Base-by-base conservation (phyloP, 148 eudicot genomes). In the Spergularia bocconei region DNA sequence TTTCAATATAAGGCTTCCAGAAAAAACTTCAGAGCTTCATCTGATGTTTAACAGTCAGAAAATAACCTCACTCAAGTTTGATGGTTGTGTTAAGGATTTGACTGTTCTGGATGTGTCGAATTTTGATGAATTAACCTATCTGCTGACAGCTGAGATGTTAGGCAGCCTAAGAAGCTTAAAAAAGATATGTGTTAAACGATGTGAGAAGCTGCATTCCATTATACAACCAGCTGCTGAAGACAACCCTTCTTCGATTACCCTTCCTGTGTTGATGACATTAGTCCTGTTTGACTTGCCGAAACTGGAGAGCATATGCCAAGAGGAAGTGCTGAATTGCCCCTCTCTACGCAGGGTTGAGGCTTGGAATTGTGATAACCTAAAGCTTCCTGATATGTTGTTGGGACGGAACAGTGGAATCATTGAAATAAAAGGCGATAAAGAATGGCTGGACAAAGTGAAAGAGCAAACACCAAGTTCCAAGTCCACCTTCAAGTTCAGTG, bases 221-320 rank as follows among this genome's bases (percentile, higher is more conserved):
- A 20, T 82, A 53, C 85, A 78, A 63, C 85, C 85, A 44, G 79
- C 67, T 23, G 79, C 71, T 19, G 82, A 75, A 75, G 85, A 51
- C 21, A 75, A 75, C 51, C 33, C 79, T 14, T 29, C 76, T 57
- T 75, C 79, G 1, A 44, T 82, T 33, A 64, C 79, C 5, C 60
- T 75, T 66, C 74, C 80, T 6, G 54, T 47, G 55, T 17, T 83
- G 29, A 68, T 65, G 56, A 69, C 19, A 16, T 39, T 82, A 25
- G 58, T 76, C 10, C 61, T 82, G 7, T 61, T 41, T 29, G 75
- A 76, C n/a, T 69, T 82, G 67, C 85, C 85, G 8, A 57, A 54
- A 20, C 23, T 79, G 67, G n/a, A 73, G 75, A 76, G 80, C 64
- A 39, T 83, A 54, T 83, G 79, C 50, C 51, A 53, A 19, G 82